These are phyloP conservation scores for Fragaria vesca DNA, from an alignment of 306 rosid genomes.

Conservation along the genomic window DNA sequence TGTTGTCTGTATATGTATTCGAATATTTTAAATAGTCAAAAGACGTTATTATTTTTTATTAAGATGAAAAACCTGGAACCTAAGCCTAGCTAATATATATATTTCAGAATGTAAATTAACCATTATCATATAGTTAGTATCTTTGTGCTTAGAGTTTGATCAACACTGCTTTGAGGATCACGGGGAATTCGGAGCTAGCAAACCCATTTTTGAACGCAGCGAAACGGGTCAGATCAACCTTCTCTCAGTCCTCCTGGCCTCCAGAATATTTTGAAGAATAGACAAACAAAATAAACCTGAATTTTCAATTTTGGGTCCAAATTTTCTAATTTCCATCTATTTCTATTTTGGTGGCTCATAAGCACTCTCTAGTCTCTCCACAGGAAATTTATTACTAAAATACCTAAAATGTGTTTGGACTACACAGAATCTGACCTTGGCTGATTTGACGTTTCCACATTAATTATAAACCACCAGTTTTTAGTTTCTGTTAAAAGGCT, in stretches of 20 bases:
- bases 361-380: neutral
- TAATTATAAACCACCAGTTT: neutral
- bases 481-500: too few relatives aligned
- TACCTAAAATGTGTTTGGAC: neutral
- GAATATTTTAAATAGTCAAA: too few relatives aligned
- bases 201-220: neutral
- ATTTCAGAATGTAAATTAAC: neutral
- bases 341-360: neutral
- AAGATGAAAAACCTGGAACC: neutral
- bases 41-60: too few relatives aligned
- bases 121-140: neutral
- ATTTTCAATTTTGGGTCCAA: neutral
- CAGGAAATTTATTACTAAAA: neutral
- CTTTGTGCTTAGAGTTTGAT: neutral
- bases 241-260: neutral
- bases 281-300: neutral
- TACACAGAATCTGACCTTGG: neutral
- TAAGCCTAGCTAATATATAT: neutral
- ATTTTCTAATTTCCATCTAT: neutral
- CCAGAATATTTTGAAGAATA: neutral
- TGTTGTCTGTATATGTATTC: too few relatives aligned
- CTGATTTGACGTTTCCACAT: conserved; percentile 26
- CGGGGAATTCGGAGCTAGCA: neutral
- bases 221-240: conserved; percentile 4
- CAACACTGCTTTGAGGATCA: neutral